These are phyloP conservation scores for Ophiocordyceps unilateralis DNA, from an alignment of 2,329 filamentous ascomycete species.

Conservation along the genomic window DNA sequence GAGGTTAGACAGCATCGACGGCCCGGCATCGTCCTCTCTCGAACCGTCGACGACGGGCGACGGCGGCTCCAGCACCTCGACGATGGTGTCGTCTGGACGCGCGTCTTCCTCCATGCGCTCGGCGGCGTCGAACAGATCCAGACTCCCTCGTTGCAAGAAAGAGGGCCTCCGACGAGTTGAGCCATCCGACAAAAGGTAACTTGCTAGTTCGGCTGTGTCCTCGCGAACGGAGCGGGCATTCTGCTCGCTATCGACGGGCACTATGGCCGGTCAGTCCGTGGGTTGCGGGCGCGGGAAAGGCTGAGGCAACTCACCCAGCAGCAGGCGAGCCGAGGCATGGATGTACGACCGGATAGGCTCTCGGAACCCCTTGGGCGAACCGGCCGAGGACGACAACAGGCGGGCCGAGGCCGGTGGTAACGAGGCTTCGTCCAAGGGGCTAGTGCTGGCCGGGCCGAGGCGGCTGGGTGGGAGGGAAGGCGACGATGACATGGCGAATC, in stretches of 20 bases:
- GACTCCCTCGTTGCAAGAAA: conserved; percentile 23
- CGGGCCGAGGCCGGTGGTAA: conserved; percentile 6
- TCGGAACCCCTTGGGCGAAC: conserved; percentile 24
- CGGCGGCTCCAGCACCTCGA: conserved; percentile 38
- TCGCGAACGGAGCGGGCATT: conserved; percentile 68
- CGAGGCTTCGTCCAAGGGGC: conserved; percentile 6
- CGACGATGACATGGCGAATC: neutral
- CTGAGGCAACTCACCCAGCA: conserved; percentile 28
- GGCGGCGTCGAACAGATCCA: conserved; percentile 9
- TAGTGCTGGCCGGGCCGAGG: conserved; percentile 2
- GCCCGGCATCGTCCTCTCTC: conserved; percentile 9
- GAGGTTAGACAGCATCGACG: conserved; percentile 30
- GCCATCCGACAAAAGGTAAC: conserved; percentile 57
- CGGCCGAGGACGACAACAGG: conserved; percentile 22
- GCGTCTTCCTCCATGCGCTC: conserved; percentile 8
- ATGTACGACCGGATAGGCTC: conserved; percentile 59
- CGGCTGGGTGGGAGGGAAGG: neutral
- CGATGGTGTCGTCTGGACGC: conserved; percentile 31
- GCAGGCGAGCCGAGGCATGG: conserved; percentile 44
- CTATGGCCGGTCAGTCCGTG: conserved; percentile 13
- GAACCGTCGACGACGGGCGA: conserved; percentile 9
- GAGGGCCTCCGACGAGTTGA: conserved; percentile 24
- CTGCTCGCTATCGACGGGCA: conserved; percentile 48
- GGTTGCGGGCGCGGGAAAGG: neutral
- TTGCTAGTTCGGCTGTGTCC: conserved; percentile 75